phyloP scores from a whole-genome alignment of 176 grass and related monocot species.

The Carex parvula region DNA sequence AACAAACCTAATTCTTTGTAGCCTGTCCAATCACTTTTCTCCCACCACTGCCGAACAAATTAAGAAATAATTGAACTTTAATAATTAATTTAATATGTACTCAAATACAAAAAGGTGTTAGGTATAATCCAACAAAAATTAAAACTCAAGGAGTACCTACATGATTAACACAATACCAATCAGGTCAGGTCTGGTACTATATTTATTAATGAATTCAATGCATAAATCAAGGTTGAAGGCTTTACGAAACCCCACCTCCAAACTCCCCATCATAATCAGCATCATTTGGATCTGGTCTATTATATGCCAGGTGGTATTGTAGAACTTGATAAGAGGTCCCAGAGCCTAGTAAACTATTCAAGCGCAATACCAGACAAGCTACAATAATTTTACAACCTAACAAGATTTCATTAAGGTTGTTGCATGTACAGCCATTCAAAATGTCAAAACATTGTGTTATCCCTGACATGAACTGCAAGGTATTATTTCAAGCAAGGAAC shows the following conservation, averaged over 20 bases:
- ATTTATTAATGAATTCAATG: neutral
- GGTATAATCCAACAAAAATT: neutral
- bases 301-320: neutral
- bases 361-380: neutral
- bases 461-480: neutral
- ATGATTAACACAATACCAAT: neutral
- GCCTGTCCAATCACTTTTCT: constrained; percentile 98
- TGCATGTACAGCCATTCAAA: neutral
- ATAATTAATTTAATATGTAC: neutral
- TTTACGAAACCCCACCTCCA: neutral
- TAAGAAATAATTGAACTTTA: constrained; percentile 15
- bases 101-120: neutral
- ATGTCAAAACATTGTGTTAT: neutral
- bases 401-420: neutral
- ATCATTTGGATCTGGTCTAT: neutral
- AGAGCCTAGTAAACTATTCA: neutral
- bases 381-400: neutral
- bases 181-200: neutral
- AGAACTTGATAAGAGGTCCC: neutral
- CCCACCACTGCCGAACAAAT: constrained; percentile 87
- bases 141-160: neutral
- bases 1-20: constrained; percentile 90
- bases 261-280: neutral
- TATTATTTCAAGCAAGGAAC: constrained; percentile 3
- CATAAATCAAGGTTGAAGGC: neutral